Base-by-base conservation (phyloP, 257 asterid species). In the Henckelia pumila region DNA sequence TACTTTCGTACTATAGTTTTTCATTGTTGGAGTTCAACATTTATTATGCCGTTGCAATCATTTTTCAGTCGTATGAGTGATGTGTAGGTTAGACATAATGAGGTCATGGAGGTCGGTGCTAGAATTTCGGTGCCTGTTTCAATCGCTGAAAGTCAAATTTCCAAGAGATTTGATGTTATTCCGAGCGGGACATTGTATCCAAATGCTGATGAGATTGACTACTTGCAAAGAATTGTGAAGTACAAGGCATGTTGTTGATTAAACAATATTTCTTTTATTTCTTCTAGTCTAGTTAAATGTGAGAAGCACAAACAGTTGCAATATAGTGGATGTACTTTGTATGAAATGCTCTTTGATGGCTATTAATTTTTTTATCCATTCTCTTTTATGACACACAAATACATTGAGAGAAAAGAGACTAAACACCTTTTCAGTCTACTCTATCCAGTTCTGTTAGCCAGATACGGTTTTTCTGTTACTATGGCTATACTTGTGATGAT, bases 131-230 rank as follows among this genome's bases (percentile, higher is more conserved):
- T 83, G 53, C 95, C 99, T 22, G 85, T 88, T 67, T 78, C 96
- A 47, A 71, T 86, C 73, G 96, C 89, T 67, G 96, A 90, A 79
- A 60, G 84, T 79, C 88, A 67, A 71, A 73, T 90, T 49, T 84
- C 89, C 55, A 90, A 82, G 87, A 89, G 97, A 80, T 90, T 85
- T 76, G 94, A 85, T 75, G 86, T 88, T 61, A 90, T 88, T 75
- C 97, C 99, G 7, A 82, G 88, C 67, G 97, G 91, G 69, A 90
- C 96, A 52, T 69, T 81, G 37, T 78, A 85, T 69, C 99, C 97
- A 58, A 93, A 93, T 86, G 97, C 97, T 22, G 99, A 93, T 71
- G 99, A 93, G 85, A 93, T 93, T 62, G 81, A 81, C 55, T 93
- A 93, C 82, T 68, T 93, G 71, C 88, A 65, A 75, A 84, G 99